Base-by-base conservation (phyloP, 495 filamentous ascomycete genomes). In the Penicillium macrosclerotiorum region DNA sequence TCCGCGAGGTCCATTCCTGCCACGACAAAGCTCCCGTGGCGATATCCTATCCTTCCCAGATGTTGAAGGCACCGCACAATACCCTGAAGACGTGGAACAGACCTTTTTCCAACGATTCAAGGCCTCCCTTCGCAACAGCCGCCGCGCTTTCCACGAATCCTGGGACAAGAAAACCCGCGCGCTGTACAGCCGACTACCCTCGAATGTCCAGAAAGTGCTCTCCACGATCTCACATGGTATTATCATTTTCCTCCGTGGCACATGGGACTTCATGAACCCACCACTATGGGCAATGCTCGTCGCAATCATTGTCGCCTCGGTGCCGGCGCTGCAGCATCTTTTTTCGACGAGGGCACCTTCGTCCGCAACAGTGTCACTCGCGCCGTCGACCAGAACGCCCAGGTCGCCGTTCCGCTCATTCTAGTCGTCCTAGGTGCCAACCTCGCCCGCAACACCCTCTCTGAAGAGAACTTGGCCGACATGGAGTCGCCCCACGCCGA, bases 221-320 rank as follows among this genome's bases (percentile, higher is more conserved):
- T 61, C 67, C 5, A 66, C 57, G 13, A 45, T 74, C n/a, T 62
- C 65, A 26, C 61, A 52, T 22, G 68, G 67, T 20, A 24, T 71
- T 41, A 27, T 57, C n/a, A 74, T 73, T 9, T 85, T 92, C 55
- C 60, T 79, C 40, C 52, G 63, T 27, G 90, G 89, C 24, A 49
- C 86, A 7, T 90, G 86, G 87, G 85, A 86, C 26, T 93, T 96
- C 65, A 97, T 98, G 93, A 98, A 97, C 66, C 92, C 93, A 5
- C 94, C 93, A 1, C 81, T 98, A 1, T 97, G 91, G 89, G 92
- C 93, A 8, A 97, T 98, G 92, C 74, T 97, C 2, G 68, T 80
- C 14, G 86, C 94, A 13, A 84, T 97, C 43, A 62, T 96, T 43
- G 85, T 97, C 4, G 93, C 94, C 20, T 95, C 89, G 2, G 78